Conservation (phyloP, 495 filamentous ascomycete genomes). For the Chlorociboria aeruginascens region DNA sequence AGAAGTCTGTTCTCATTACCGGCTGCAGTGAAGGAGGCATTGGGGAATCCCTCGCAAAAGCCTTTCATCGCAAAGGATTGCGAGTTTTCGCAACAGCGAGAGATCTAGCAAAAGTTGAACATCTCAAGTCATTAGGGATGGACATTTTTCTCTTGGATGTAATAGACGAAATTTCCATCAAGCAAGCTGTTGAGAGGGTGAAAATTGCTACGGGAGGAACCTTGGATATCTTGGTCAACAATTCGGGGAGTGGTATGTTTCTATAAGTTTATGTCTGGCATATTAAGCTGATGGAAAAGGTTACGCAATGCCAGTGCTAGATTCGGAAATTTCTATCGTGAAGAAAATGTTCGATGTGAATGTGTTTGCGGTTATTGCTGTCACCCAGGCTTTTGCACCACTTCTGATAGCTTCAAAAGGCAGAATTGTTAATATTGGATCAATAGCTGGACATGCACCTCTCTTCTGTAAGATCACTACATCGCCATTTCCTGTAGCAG, state of each 20-base stretch:
- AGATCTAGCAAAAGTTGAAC: slow-evolving; percentile 27
- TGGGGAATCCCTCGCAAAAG: slow-evolving; percentile 28
- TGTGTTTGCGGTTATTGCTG: slow-evolving; percentile 36
- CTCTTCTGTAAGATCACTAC: slow-evolving; percentile 14
- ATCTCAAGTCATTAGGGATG: slow-evolving; percentile 26
- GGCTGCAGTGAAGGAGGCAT: slow-evolving; percentile 35
- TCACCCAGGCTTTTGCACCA: slow-evolving; percentile 42
- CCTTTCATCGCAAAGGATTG: slow-evolving; percentile 24
- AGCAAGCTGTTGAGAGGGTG: slow-evolving; percentile 18
- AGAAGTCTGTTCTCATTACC: slow-evolving; percentile 29
- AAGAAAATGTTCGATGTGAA: slow-evolving; percentile 41
- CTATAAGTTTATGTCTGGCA: neutral
- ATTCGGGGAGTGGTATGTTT: slow-evolving; percentile 32
- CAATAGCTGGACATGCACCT: slow-evolving; percentile 32
- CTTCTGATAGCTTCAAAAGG: slow-evolving; percentile 35
- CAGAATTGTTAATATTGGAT: slow-evolving; percentile 36
- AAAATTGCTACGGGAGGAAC: slow-evolving; percentile 18
- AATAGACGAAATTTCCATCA: slow-evolving; percentile 27
- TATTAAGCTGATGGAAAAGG: neutral
- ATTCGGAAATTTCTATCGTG: slow-evolving; percentile 31
- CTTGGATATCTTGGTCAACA: slow-evolving; percentile 44
- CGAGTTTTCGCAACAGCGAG: slow-evolving; percentile 36
- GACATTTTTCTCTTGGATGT: slow-evolving; percentile 40
- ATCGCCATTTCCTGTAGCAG: slow-evolving; percentile 18
- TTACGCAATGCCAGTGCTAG: slow-evolving; percentile 31